Evolutionary conservation across 2,329 filamentous ascomycete genomes (phyloP), one percentile per base, ranked within the genome.

Genomic region (Hyphodiscus sp.): DNA sequence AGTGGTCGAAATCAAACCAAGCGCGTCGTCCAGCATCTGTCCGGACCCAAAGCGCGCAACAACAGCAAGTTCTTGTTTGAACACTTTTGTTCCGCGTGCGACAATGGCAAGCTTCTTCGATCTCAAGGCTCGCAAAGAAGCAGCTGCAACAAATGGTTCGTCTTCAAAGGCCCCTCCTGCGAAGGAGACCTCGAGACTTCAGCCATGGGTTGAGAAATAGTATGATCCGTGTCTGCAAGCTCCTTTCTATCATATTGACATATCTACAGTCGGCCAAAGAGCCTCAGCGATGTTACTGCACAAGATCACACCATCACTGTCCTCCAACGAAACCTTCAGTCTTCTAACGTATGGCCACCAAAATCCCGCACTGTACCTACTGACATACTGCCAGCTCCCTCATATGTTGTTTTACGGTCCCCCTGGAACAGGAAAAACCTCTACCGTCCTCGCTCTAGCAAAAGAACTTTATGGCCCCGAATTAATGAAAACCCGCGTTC

Each of bases 181-280:
- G 66, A 86, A 81, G 67, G 82, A 87, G 55, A 76, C 76, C 29
- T 78, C 78, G 61, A 80, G 81, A 66, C 77, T 85, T 62, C 92
- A 96, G 67, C 94, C 94, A 65, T 99, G 94, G 94, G 92, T 97
- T 50, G 94, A 97, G 76, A 97, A 97, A 88, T 97, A 96, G 92
- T 96, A 76, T 58, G 79, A 58, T 43, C n/a, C 13, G 45, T 26
- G 6, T 15, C 9, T 38, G 23, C 11, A 50, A 8, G 43, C 16
- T 52, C 48, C 16, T 26, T 42, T 16, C 19, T 8, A 10, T 16
- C 49, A 60, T 57, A 55, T 67, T 74, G 51, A 75, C 64, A 46
- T n/a, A 41, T 33, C 23, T 20, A 2, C 61, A 97, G 92, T 70
- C 91, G 94, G 45, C 95, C 94, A 26, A 96, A 95, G 73, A 91